Evolutionary conservation across 192 early-diverging fungal species (phyloP).

Genomic region (Coemansia erecta): DNA sequence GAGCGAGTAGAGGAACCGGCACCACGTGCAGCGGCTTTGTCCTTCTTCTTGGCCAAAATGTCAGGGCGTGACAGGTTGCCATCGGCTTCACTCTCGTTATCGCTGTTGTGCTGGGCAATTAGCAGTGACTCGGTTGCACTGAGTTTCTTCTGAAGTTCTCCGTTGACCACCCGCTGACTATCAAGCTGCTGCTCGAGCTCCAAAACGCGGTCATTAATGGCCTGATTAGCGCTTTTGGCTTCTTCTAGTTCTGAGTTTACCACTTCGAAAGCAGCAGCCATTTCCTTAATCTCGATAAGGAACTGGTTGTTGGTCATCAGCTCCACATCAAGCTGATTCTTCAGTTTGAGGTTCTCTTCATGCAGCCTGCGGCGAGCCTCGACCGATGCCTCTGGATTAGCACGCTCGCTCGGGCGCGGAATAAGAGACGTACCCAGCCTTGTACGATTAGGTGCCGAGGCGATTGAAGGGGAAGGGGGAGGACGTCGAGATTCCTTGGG

Average conservation of each 20-base stretch:
- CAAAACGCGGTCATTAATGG: constrained; percentile 10
- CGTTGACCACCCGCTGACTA: not conserved
- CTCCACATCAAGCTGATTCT: constrained; percentile 15
- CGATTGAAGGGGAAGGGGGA: constrained; percentile 16
- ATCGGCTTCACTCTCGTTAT: not conserved
- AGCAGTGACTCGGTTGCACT: not conserved
- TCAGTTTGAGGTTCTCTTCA: not conserved
- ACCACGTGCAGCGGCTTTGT: not conserved
- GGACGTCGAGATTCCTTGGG: not conserved
- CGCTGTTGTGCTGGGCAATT: not conserved
- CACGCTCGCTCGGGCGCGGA: constrained; percentile 11
- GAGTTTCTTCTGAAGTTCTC: constrained; percentile 1
- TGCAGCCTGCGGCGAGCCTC: not conserved
- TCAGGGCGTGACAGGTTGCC: not conserved
- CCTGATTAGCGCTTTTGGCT: constrained; percentile 1
- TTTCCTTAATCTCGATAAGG: constrained; percentile 11
- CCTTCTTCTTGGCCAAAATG: not conserved
- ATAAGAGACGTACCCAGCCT: constrained; percentile 16
- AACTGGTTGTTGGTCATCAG: constrained; percentile 22
- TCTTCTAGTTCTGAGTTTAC: constrained; percentile 6
- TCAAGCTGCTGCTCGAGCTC: constrained; percentile 11
- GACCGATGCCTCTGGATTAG: not conserved
- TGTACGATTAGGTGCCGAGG: not conserved
- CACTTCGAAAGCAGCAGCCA: not conserved
- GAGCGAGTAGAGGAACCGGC: not conserved